Conservation (phyloP, 75 land plant species). For the Cupressus sempervirens region DNA sequence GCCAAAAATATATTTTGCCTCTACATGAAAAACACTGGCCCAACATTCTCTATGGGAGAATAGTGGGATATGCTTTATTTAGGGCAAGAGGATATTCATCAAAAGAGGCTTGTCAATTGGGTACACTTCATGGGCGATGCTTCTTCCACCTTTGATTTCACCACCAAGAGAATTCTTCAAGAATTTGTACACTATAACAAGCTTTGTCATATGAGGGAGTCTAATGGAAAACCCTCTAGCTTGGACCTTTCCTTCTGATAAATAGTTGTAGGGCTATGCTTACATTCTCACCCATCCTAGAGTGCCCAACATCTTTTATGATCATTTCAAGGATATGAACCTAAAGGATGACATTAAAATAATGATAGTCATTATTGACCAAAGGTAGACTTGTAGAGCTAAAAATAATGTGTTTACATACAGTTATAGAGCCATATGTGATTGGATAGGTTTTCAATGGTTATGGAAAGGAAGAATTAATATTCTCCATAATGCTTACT, state of each 20-base stretch:
- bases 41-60: slow-evolving; percentile 64
- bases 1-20: slow-evolving; percentile 19
- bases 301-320: slow-evolving; percentile 33
- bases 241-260: slow-evolving; percentile 21
- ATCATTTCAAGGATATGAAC: slow-evolving; percentile 34
- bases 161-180: slow-evolving; percentile 45
- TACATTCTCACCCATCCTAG: slow-evolving; percentile 40
- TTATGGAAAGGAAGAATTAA: too few species aligned
- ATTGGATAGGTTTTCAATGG: too few species aligned
- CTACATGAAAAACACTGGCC: slow-evolving; percentile 22
- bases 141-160: slow-evolving; percentile 39
- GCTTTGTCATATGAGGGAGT: slow-evolving; percentile 53
- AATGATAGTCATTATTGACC: slow-evolving; percentile 9
- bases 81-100: slow-evolving; percentile 7
- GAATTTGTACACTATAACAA: slow-evolving; percentile 29
- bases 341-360: slow-evolving; percentile 22
- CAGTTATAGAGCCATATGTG: too few species aligned
- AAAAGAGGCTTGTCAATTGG: slow-evolving; percentile 25
- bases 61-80: slow-evolving; percentile 38
- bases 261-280: slow-evolving; percentile 25
- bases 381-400: too few species aligned
- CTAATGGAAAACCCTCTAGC: slow-evolving; percentile 54
- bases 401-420: too few species aligned
- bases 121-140: slow-evolving; percentile 19
- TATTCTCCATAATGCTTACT: too few species aligned